Evolutionary conservation across 1,139 yeast species (phyloP).

Genomic region (Kurtzmaniella quercitrusa): DNA sequence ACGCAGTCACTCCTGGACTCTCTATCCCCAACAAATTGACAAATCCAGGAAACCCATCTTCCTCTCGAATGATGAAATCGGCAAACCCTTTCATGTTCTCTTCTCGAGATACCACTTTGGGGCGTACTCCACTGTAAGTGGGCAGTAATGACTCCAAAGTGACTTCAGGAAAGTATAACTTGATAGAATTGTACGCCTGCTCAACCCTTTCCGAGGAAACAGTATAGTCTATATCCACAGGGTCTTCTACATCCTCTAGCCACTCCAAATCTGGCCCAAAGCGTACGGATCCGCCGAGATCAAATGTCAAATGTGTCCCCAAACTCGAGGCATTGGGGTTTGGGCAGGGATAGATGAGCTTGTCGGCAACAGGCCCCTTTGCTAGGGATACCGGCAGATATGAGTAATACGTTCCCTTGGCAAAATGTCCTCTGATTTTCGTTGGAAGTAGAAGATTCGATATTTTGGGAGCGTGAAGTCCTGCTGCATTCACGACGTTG

Average conservation of each 20-base stretch:
- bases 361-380: constrained; percentile 28
- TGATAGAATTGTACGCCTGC: constrained; percentile 56
- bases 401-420: constrained; percentile 79
- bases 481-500: constrained; percentile 71
- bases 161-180: constrained; percentile 59
- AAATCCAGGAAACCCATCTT: constrained; percentile 72
- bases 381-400: constrained; percentile 35
- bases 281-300: constrained; percentile 71
- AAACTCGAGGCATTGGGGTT: constrained; percentile 66
- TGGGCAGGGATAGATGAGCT: constrained; percentile 76
- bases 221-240: constrained; percentile 40
- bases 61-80: constrained; percentile 68
- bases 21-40: constrained; percentile 80
- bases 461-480: constrained; percentile 64
- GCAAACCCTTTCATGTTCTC: constrained; percentile 44
- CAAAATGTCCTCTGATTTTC: constrained; percentile 64
- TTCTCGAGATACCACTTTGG: constrained; percentile 54
- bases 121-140: constrained; percentile 78
- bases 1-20: constrained; percentile 82
- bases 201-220: constrained; percentile 46
- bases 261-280: constrained; percentile 93
- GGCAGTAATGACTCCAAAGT: constrained; percentile 51
- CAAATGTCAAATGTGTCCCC: constrained; percentile 85
- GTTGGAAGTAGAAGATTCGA: constrained; percentile 66
- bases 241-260: constrained; percentile 34